Evolutionary conservation across 2,329 filamentous ascomycete genomes (phyloP).

Genomic region (Fusarium sp.): DNA sequence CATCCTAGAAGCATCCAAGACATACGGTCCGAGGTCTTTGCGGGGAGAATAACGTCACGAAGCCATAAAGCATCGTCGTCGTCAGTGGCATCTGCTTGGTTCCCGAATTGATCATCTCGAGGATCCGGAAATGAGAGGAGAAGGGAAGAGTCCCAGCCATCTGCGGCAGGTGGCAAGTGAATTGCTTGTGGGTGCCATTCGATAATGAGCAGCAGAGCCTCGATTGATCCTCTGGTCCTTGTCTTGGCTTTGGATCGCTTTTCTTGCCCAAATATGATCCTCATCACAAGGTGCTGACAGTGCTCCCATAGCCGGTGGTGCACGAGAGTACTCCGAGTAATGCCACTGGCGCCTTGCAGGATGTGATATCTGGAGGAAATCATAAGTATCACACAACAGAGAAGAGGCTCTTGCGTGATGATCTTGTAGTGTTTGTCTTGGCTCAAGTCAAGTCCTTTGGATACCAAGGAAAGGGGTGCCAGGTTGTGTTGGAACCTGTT

Average conservation of each 20-base stretch:
- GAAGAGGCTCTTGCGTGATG: slow-evolving; percentile 62
- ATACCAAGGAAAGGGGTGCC: slow-evolving; percentile 58
- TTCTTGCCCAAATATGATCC: slow-evolving; percentile 66
- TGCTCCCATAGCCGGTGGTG: slow-evolving; percentile 67
- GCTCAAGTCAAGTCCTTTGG: slow-evolving; percentile 61
- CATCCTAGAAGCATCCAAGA: slow-evolving; percentile 69
- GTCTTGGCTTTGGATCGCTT: slow-evolving; percentile 62
- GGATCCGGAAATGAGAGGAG: slow-evolving; percentile 56
- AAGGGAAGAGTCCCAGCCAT: slow-evolving; percentile 67
- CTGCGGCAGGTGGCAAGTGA: slow-evolving; percentile 64
- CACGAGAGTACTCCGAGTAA: slow-evolving; percentile 63
- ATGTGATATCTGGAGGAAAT: slow-evolving; percentile 65
- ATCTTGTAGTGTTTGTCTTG: slow-evolving; percentile 61
- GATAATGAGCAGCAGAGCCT: slow-evolving; percentile 64
- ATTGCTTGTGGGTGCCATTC: slow-evolving; percentile 68
- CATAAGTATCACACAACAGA: slow-evolving; percentile 66
- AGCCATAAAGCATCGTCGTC: slow-evolving; percentile 52
- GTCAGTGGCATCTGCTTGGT: slow-evolving; percentile 11
- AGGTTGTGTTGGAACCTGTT: slow-evolving; percentile 25
- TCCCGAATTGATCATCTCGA: slow-evolving; percentile 27
- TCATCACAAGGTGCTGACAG: slow-evolving; percentile 64
- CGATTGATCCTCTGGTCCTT: slow-evolving; percentile 63
- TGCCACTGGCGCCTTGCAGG: slow-evolving; percentile 55
- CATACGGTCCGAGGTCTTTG: slow-evolving; percentile 65
- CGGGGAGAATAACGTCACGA: slow-evolving; percentile 65